These are phyloP conservation scores for Citrullus amarus DNA, from an alignment of 306 rosid species.

Conservation along the genomic window DNA sequence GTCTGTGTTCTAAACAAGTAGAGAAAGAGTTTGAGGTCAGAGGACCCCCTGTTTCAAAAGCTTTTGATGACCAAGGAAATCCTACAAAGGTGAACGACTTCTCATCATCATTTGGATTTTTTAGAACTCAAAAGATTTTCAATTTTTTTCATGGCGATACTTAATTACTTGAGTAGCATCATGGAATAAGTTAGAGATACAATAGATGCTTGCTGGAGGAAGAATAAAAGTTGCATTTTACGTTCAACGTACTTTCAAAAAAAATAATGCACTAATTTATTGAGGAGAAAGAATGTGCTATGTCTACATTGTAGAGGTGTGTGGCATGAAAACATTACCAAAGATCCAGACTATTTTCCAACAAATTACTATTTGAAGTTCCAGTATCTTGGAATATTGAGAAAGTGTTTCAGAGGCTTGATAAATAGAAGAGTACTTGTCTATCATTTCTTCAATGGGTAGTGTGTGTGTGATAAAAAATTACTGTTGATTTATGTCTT, in stretches of 20 bases:
- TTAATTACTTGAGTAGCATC: not conserved
- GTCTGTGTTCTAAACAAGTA: slow-evolving; percentile 55
- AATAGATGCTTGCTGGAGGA: not conserved
- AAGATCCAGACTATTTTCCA: too few species aligned
- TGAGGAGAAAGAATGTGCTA: not conserved
- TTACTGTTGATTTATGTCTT: too few species aligned
- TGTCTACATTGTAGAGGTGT: too few species aligned
- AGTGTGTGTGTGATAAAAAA: too few species aligned
- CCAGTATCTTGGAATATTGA: too few species aligned
- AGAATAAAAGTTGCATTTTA: not conserved
- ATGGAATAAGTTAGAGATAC: not conserved
- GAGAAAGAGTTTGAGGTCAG: slow-evolving; percentile 75
- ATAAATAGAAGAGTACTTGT: too few species aligned
- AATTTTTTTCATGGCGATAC: not conserved
- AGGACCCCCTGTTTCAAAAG: slow-evolving; percentile 92
- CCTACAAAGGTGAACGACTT: slow-evolving; percentile 57
- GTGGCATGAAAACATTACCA: too few species aligned
- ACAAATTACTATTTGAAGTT: too few species aligned
- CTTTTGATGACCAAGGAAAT: slow-evolving; percentile 74
- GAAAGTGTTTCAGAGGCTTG: too few species aligned
- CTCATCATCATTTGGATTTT: not conserved
- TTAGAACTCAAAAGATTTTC: slow-evolving; percentile 1
- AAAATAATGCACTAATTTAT: too few species aligned
- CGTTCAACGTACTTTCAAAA: not conserved
- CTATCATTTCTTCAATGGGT: too few species aligned